Conservation (phyloP, 768 basidiomycete species). For the Panellus pusillus region DNA sequence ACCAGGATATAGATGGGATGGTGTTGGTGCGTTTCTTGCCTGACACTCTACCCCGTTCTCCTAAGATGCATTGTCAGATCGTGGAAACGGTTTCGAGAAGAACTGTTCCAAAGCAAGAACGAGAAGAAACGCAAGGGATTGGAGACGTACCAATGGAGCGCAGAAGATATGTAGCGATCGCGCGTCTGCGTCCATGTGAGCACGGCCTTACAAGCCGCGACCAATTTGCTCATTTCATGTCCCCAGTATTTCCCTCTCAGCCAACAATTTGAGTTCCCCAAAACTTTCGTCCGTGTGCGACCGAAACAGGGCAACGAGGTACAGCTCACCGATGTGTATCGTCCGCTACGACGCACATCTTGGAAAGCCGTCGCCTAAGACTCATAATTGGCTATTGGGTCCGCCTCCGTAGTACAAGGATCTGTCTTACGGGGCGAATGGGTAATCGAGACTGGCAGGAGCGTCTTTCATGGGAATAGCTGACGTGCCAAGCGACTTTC, state of each 20-base stretch:
- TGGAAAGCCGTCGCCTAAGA: no score
- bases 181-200: constrained; percentile 3
- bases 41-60: background rate
- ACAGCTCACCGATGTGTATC: background rate
- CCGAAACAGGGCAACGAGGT: constrained; percentile 1
- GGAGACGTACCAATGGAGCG: constrained; percentile 84
- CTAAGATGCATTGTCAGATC: constrained; percentile 49
- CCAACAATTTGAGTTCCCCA: no score
- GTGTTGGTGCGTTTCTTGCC: constrained; percentile 68
- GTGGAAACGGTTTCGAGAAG: constrained; percentile 93
- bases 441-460: no score
- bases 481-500: no score
- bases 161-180: constrained; percentile 81
- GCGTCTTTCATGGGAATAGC: no score
- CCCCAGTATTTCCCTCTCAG: no score
- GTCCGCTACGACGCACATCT: background rate
- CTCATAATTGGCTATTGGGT: no score
- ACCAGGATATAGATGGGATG: constrained; percentile 98
- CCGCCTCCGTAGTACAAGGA: no score
- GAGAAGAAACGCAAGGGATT: constrained; percentile 64
- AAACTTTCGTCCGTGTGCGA: constrained; percentile 5
- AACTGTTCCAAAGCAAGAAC: constrained; percentile 83
- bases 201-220: background rate
- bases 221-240: no score
- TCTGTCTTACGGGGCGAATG: no score